Percentiles rank a stretch among this genome's conserved stretches.
phyloP scores from a whole-genome alignment of 2,329 filamentous ascomycete genomes.

The Cladosporium colombiae region DNA sequence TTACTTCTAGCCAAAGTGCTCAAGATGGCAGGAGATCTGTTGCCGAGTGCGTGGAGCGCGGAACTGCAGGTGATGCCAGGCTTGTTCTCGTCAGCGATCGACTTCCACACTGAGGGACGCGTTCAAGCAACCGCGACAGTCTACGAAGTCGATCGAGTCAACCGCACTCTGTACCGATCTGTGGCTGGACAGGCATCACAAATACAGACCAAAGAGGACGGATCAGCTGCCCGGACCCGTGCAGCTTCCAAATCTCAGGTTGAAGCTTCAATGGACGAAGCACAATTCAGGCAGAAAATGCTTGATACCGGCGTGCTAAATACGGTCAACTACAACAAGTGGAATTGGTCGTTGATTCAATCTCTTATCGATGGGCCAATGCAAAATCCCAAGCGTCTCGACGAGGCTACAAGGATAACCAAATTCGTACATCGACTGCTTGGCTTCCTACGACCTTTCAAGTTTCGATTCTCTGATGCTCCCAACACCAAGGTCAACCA shows the following conservation, averaged over 20 bases:
- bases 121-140: conserved; percentile 86
- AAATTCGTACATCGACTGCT: conserved; percentile 95
- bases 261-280: conserved; percentile 63
- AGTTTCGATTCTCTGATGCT: conserved; percentile 88
- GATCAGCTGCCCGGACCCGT: conserved; percentile 43
- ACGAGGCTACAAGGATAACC: conserved; percentile 90
- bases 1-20: conserved; percentile 87
- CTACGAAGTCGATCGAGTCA: conserved; percentile 97
- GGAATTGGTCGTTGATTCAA: conserved; percentile 94
- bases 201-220: conserved; percentile 28
- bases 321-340: conserved; percentile 88
- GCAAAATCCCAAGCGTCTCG: conserved; percentile 84
- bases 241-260: conserved; percentile 57
- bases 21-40: conserved; percentile 80
- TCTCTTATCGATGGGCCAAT: conserved; percentile 90
- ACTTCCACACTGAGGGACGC: conserved; percentile 69
- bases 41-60: conserved; percentile 80
- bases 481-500: conserved; percentile 91
- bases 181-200: conserved; percentile 44
- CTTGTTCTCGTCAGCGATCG: conserved; percentile 74
- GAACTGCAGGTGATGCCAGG: conserved; percentile 86
- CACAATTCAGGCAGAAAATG: conserved; percentile 62
- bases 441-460: conserved; percentile 95
- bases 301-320: conserved; percentile 83
- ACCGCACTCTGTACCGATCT: conserved; percentile 84